Conservation (phyloP, 2,329 filamentous ascomycete species). For the Paecilomyces fulvus region DNA sequence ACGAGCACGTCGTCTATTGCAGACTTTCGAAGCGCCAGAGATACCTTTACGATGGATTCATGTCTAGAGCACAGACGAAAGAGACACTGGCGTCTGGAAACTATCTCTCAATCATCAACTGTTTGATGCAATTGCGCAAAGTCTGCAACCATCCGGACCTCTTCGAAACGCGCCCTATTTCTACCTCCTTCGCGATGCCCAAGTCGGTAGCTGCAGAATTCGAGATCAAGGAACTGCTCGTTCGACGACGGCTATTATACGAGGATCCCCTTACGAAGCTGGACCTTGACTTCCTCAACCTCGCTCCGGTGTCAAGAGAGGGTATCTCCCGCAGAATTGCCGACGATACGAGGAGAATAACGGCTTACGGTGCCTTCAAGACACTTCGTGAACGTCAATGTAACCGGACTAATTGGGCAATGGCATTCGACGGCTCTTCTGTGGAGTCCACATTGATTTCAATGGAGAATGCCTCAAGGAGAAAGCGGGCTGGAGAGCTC, state of each 20-base stretch:
- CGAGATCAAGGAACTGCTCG: slow-evolving; percentile 60
- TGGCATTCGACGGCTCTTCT: slow-evolving; percentile 56
- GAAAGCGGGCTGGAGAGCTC: slow-evolving; percentile 65
- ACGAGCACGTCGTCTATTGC: slow-evolving; percentile 94
- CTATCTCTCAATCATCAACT: slow-evolving; percentile 96
- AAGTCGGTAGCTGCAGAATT: slow-evolving; percentile 69
- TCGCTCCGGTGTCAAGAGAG: slow-evolving; percentile 66
- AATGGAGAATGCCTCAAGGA: slow-evolving; percentile 62
- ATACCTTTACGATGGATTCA: slow-evolving; percentile 92
- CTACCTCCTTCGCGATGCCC: slow-evolving; percentile 90
- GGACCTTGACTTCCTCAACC: slow-evolving; percentile 68
- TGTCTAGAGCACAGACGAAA: slow-evolving; percentile 80
- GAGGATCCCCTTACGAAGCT: slow-evolving; percentile 55
- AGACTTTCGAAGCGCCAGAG: slow-evolving; percentile 90
- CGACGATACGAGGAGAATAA: slow-evolving; percentile 54
- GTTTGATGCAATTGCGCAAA: slow-evolving; percentile 92
- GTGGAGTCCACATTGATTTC: slow-evolving; percentile 62
- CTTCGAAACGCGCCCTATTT: slow-evolving; percentile 91
- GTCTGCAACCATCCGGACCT: slow-evolving; percentile 98
- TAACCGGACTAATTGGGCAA: slow-evolving; percentile 44
- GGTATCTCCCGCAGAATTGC: slow-evolving; percentile 47
- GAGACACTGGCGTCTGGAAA: slow-evolving; percentile 86
- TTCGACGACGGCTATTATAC: slow-evolving; percentile 59
- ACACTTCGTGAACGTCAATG: slow-evolving; percentile 66
- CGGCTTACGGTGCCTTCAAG: slow-evolving; percentile 60